Evolutionary conservation across 2,329 filamentous ascomycete genomes (phyloP), one percentile per base, ranked within the genome.

Genomic region (Fusarium sterilihyphosum): DNA sequence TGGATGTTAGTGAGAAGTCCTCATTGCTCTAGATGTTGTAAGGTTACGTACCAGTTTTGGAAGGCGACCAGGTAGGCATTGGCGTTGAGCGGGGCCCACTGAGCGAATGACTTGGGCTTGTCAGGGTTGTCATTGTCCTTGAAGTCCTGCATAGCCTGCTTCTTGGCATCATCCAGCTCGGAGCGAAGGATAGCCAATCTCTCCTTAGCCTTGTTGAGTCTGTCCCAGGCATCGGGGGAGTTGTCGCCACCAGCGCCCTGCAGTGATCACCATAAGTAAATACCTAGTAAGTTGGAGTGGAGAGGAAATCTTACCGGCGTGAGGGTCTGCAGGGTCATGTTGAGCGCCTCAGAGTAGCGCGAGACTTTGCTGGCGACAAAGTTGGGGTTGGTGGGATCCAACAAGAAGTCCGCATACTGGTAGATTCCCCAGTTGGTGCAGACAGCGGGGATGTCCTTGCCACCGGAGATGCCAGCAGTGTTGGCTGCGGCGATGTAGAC

Each of bases 231-330:
- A 3, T 56, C 52, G 5, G 52, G 35, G 14, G 35, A 41, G 24
- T 56, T 56, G 8, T 56, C 24, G 0, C 52, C 52, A 11, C 52
- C 35, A 17, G 52, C 35, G 2, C 35, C 52, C 52, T 56, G 7
- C 3, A 11, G 3, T 1, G 1, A n/a, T 4, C 8, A 2, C 11
- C 20, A 22, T 56, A 5, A 41, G 24, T 20, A 4, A 24, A 14
- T 20, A 8, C 3, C 0, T 18, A 18, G 6, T 8, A 0, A 35
- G 33, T 35, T 35, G 8, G 33, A 35, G 38, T 22, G 0, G 4
- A 40, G 11, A 22, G 38, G 38, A 13, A 40, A 3, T 3, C 24
- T 13, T 26, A 56, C 52, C 8, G 52, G 52, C 6, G 52, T 56
- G 4, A 56, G 52, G 52, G 52, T 41, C 35, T 56, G 52, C 24